phyloP scores from a whole-genome alignment of 352 stramenopile species.

The Globisporangium iwayamae region DNA sequence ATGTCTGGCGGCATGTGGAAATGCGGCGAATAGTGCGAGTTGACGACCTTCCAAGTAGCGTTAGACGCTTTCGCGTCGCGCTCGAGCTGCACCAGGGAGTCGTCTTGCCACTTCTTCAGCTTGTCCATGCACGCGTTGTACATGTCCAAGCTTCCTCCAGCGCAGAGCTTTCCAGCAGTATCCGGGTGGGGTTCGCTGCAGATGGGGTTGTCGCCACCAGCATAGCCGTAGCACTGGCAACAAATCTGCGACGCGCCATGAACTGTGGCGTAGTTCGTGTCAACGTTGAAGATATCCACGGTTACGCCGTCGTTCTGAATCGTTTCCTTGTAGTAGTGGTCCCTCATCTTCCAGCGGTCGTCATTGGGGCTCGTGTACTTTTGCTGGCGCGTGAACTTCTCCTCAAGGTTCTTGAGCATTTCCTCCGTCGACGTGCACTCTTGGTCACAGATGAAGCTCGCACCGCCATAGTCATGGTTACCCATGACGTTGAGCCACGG shows the following conservation, averaged over 20 bases:
- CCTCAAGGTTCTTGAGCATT: constrained; percentile 43
- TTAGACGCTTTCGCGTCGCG: constrained; percentile 45
- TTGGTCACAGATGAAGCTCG: constrained; percentile 63
- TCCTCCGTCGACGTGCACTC: constrained; percentile 46
- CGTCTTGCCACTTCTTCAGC: constrained; percentile 46
- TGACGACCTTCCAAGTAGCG: constrained; percentile 66
- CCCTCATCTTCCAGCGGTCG: constrained; percentile 64
- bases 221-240: constrained; percentile 74
- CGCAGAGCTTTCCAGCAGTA: constrained; percentile 33
- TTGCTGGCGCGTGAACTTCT: constrained; percentile 57
- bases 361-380: constrained; percentile 70
- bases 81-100: constrained; percentile 47
- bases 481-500: constrained; percentile 75
- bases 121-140: constrained; percentile 58
- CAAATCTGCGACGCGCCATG: constrained; percentile 63
- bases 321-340: constrained; percentile 68
- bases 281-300: constrained; percentile 73
- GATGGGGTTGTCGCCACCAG: constrained; percentile 19
- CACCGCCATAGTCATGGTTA: constrained; percentile 80
- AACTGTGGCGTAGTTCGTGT: constrained; percentile 62
- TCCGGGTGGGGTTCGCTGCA: constrained; percentile 48
- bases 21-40: constrained; percentile 66
- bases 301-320: constrained; percentile 41
- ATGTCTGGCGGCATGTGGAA: constrained; percentile 61
- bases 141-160: constrained; percentile 45